Conservation (phyloP, 306 rosid species). For the Quercus alba region DNA sequence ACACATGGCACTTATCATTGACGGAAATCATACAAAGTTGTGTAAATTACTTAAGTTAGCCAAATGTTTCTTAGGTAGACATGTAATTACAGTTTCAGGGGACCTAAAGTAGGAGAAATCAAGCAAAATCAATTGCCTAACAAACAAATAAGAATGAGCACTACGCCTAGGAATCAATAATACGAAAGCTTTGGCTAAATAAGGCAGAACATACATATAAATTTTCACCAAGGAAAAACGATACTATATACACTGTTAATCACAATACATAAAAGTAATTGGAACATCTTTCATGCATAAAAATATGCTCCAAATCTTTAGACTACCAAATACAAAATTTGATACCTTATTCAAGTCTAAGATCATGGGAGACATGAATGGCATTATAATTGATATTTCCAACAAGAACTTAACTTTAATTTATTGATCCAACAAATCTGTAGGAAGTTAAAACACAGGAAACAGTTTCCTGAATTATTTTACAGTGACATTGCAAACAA, state of each 20-base stretch:
- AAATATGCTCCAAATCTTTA: background rate
- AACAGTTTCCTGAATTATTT: background rate
- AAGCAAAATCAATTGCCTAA: background rate
- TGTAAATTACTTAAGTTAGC: background rate
- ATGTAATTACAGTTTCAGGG: background rate
- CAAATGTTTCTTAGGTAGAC: background rate
- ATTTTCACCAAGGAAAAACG: background rate
- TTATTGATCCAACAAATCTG: background rate
- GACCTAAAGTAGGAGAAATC: background rate
- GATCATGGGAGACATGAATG: background rate
- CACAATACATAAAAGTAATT: background rate
- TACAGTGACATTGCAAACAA: background rate
- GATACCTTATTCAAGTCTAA: background rate
- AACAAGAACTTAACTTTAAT: background rate
- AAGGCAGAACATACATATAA: background rate
- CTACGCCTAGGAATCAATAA: too few species aligned
- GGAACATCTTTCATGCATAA: background rate
- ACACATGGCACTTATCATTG: background rate
- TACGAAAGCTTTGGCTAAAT: background rate
- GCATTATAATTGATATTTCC: background rate
- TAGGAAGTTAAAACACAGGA: background rate
- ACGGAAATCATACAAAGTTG: background rate
- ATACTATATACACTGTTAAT: background rate
- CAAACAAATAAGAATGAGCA: background rate
- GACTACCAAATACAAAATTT: background rate